Percentiles rank a stretch among this genome's conserved stretches.
Evolutionary conservation across 2,329 filamentous ascomycete species (phyloP).

Genomic region (Nannizziopsis arthrosporioides): DNA sequence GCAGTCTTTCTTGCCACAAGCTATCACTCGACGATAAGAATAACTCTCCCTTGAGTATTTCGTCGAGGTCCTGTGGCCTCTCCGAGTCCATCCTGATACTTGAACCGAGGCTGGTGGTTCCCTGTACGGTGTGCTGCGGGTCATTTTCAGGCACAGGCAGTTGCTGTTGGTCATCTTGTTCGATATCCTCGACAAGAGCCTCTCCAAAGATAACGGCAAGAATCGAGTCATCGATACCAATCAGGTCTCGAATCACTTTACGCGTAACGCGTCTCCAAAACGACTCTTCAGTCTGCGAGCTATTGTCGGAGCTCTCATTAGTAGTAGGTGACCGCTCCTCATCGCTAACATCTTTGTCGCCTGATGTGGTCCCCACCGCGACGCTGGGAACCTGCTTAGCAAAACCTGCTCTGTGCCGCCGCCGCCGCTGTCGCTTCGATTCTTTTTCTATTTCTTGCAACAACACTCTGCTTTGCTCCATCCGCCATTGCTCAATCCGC

Average conservation of each 20-base stretch:
- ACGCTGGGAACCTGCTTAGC: neutral
- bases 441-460: constrained; percentile 83
- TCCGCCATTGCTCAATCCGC: constrained; percentile 80
- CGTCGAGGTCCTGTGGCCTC: constrained; percentile 22
- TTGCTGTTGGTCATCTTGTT: constrained; percentile 17
- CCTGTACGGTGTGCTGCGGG: neutral
- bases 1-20: constrained; percentile 47
- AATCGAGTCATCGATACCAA: constrained; percentile 78
- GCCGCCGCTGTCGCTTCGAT: constrained; percentile 54
- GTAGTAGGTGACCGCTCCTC: neutral
- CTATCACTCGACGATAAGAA: constrained; percentile 21
- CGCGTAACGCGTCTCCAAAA: constrained; percentile 73
- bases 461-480: constrained; percentile 78
- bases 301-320: neutral
- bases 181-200: constrained; percentile 44
- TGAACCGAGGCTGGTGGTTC: neutral
- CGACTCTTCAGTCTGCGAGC: constrained; percentile 41
- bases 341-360: neutral
- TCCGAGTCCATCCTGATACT: constrained; percentile 10
- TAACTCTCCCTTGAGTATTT: constrained; percentile 24
- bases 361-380: neutral
- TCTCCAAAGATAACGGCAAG: constrained; percentile 83
- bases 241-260: constrained; percentile 74
- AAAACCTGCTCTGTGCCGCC: neutral
- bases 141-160: neutral